Conservation (phyloP, 768 basidiomycete genomes). For the Gloeopeniophorella convolvens region DNA sequence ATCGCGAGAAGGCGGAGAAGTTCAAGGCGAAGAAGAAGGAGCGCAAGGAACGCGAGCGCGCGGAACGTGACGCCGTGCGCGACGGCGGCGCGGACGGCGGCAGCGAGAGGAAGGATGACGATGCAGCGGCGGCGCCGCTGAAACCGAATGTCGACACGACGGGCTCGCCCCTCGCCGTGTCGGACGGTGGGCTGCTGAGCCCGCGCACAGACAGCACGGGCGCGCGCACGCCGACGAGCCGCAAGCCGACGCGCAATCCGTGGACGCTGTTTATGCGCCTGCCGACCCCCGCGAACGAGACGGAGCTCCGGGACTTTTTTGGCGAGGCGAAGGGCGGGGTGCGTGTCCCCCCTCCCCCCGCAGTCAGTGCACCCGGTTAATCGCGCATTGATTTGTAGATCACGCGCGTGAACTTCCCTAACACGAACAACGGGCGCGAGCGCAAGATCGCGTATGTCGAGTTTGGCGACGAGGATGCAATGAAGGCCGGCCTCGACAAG, state of each 20-base stretch:
- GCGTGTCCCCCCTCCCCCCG: constrained; percentile 26
- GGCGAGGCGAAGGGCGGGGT: constrained; percentile 64
- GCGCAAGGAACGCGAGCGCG: constrained; percentile 47
- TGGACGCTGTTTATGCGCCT: constrained; percentile 84
- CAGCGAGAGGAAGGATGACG: constrained; percentile 30
- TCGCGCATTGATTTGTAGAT: constrained; percentile 38
- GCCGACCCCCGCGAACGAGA: constrained; percentile 45
- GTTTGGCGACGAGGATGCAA: constrained; percentile 81
- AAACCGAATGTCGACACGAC: constrained; percentile 8
- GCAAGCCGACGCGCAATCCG: constrained; percentile 59
- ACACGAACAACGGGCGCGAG: constrained; percentile 40
- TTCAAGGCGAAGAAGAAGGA: constrained; percentile 61
- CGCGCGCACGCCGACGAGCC: constrained; percentile 63
- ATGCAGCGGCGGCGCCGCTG: constrained; percentile 31
- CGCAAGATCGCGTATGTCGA: constrained; percentile 77
- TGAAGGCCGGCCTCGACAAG: constrained; percentile 73
- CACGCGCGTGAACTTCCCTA: constrained; percentile 58
- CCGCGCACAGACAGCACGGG: constrained; percentile 48
- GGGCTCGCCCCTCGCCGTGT: constrained; percentile 27
- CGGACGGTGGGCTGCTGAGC: constrained; percentile 36
- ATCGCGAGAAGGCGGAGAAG: constrained; percentile 46
- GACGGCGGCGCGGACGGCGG: constrained; percentile 9
- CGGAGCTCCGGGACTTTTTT: constrained; percentile 71
- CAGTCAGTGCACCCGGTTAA: not conserved
- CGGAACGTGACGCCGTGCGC: constrained; percentile 31